A percentile compares a stretch with the other conserved stretches of the same genome.
phyloP scores from a whole-genome alignment of 2,329 filamentous ascomycete genomes.

The Rutstroemia sp. region DNA sequence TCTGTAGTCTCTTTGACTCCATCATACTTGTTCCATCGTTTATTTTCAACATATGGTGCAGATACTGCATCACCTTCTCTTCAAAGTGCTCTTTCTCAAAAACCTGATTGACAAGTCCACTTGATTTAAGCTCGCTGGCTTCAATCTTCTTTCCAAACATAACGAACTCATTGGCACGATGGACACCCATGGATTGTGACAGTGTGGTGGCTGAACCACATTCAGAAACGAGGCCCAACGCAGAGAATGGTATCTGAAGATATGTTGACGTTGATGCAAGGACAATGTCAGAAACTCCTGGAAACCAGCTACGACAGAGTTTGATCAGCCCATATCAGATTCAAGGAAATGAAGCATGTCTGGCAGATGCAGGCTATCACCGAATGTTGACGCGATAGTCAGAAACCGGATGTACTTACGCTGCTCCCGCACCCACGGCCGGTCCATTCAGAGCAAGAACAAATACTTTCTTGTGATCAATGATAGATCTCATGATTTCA shows the following conservation, averaged over 20 bases:
- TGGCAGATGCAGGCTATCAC: background rate
- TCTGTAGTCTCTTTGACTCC: slow-evolving; percentile 43
- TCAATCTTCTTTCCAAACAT: slow-evolving; percentile 42
- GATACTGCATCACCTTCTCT: slow-evolving; percentile 33
- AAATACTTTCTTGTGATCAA: slow-evolving; percentile 43
- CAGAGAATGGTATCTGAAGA: slow-evolving; percentile 41
- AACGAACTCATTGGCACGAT: slow-evolving; percentile 43
- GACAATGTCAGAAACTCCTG: slow-evolving; percentile 41
- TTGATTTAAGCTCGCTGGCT: slow-evolving; percentile 35
- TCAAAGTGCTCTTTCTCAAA: slow-evolving; percentile 37
- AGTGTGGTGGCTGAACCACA: slow-evolving; percentile 39
- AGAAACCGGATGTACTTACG: slow-evolving; percentile 13
- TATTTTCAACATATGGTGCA: slow-evolving; percentile 35
- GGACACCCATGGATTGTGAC: slow-evolving; percentile 40
- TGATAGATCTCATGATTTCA: slow-evolving; percentile 37
- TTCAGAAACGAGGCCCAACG: slow-evolving; percentile 41
- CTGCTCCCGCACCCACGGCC: slow-evolving; percentile 41
- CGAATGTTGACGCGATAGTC: background rate
- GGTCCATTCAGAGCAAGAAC: slow-evolving; percentile 44
- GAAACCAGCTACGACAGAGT: slow-evolving; percentile 33
- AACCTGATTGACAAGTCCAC: slow-evolving; percentile 39
- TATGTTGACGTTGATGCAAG: slow-evolving; percentile 37
- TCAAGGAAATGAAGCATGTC: background rate
- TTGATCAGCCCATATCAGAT: background rate
- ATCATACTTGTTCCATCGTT: slow-evolving; percentile 47